Evolutionary conservation across 2,329 filamentous ascomycete species (phyloP), one percentile per base, ranked within the genome.

Genomic region (Aspergillus sp.): DNA sequence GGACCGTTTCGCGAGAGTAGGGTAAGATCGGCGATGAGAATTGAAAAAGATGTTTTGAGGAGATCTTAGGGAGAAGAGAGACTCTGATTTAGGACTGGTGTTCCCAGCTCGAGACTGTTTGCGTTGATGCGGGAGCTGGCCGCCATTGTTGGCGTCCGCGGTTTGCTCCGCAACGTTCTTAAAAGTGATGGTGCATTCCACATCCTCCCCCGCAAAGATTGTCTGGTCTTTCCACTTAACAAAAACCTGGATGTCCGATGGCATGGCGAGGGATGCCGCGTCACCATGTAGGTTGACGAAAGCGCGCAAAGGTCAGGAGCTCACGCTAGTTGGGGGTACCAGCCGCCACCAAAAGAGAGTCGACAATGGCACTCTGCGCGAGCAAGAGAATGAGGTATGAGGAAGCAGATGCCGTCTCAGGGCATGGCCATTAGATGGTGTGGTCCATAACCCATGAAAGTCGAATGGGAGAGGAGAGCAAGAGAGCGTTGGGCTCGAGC

Each of bases 131-230:
- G 60, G 59, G 43, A 57, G 58, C 52, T 67, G 66, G 32, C 59
- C 52, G 44, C 57, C 60, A 59, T 60, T 61, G 57, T 55, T 60
- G 45, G 67, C 51, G 26, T 73, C 66, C 42, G 64, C 63, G 50
- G 58, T 60, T 54, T 61, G 75, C 46, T 81, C 71, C 26, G 81
- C 77, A 46, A 92, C 82, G 70, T 99, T 99, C 75, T 88, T 93
- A 76, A 99, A 99, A 47, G 90, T 96, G 71, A 99, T 95, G 61
- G 87, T 91, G 75, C 94, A 97, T 76, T 92, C 89, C 67, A 97
- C 83, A 67, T 96, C 88, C 79, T 99, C 94, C 73, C 94, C 94
- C 52, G 94, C 90, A 75, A 97, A 99, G 65, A 99, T 90, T 56
- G 89, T 92, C 72, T 93, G 86, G 69, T 95, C 89, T 71, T 90